Evolutionary conservation across 2,329 filamentous ascomycete genomes (phyloP).

Genomic region (Thelonectria rubi): DNA sequence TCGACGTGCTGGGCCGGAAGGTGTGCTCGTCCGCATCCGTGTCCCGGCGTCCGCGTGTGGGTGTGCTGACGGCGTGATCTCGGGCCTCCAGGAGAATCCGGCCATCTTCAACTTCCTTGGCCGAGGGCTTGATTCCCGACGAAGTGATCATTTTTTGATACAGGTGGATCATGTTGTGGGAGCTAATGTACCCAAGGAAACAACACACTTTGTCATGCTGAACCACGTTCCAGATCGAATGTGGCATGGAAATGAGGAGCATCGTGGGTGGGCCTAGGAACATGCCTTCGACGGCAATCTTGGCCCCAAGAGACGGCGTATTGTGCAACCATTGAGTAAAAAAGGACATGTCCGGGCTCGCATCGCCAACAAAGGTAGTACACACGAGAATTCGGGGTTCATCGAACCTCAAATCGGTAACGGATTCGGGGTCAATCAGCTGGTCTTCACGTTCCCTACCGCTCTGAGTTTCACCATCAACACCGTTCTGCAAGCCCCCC

Average conservation of each 20-base stretch:
- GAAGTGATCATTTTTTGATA: constrained; percentile 66
- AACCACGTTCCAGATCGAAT: constrained; percentile 69
- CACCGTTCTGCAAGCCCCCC: constrained; percentile 43
- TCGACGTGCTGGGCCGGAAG: constrained; percentile 37
- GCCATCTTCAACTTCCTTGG: constrained; percentile 65
- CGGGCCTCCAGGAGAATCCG: constrained; percentile 65
- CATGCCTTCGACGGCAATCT: constrained; percentile 73
- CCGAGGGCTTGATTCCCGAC: constrained; percentile 54
- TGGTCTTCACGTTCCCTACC: constrained; percentile 48
- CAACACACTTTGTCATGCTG: constrained; percentile 74
- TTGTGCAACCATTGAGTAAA: constrained; percentile 74
- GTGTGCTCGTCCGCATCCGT: constrained; percentile 39
- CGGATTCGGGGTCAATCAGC: constrained; percentile 57
- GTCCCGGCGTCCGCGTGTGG: constrained; percentile 43
- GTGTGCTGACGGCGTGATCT: constrained; percentile 53
- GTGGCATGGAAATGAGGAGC: constrained; percentile 72
- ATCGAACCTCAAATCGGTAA: constrained; percentile 67
- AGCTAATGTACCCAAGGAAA: constrained; percentile 71
- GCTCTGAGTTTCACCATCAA: constrained; percentile 37
- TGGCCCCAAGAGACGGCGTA: constrained; percentile 63
- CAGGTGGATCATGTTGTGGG: constrained; percentile 72
- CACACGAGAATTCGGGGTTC: constrained; percentile 71
- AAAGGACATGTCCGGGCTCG: constrained; percentile 71
- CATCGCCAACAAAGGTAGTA: constrained; percentile 72
- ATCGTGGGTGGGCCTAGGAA: constrained; percentile 73